Conservation (phyloP, 2,329 filamentous ascomycete species). For the Alternaria consortialis region DNA sequence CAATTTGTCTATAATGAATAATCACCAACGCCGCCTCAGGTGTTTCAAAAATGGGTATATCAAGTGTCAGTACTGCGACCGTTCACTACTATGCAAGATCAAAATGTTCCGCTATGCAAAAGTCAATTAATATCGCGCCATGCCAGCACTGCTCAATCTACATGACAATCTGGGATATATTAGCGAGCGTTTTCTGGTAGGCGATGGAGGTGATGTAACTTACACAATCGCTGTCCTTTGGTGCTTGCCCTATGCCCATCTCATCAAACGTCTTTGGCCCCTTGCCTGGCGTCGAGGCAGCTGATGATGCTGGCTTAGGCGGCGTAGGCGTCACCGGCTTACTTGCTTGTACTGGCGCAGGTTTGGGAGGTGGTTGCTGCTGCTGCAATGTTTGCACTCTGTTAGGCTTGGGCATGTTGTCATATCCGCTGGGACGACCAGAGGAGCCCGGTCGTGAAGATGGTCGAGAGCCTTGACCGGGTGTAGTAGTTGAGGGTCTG, state of each 20-base stretch:
- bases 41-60: slow-evolving; percentile 20
- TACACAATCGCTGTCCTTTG: slow-evolving; percentile 92
- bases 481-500: slow-evolving; percentile 34
- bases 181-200: slow-evolving; percentile 4
- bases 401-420: slow-evolving; percentile 36
- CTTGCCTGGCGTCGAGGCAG: slow-evolving; percentile 62
- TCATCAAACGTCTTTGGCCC: slow-evolving; percentile 97
- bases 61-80: slow-evolving; percentile 11
- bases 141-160: slow-evolving; percentile 20
- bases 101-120: slow-evolving; percentile 33
- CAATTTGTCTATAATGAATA: slow-evolving; percentile 10
- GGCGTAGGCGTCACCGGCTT: slow-evolving; percentile 37
- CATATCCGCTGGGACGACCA: slow-evolving; percentile 40
- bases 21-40: background rate
- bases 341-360: slow-evolving; percentile 26
- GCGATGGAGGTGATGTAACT: slow-evolving; percentile 37
- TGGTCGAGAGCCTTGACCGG: slow-evolving; percentile 26
- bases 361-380: slow-evolving; percentile 27
- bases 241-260: slow-evolving; percentile 90
- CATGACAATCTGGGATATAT: slow-evolving; percentile 39
- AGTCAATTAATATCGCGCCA: slow-evolving; percentile 1
- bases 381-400: slow-evolving; percentile 37
- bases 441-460: slow-evolving; percentile 41
- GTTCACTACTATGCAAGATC: slow-evolving; percentile 21
- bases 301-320: slow-evolving; percentile 42